Base-by-base conservation (phyloP, 768 basidiomycete genomes). In the Leccinum boreale region DNA sequence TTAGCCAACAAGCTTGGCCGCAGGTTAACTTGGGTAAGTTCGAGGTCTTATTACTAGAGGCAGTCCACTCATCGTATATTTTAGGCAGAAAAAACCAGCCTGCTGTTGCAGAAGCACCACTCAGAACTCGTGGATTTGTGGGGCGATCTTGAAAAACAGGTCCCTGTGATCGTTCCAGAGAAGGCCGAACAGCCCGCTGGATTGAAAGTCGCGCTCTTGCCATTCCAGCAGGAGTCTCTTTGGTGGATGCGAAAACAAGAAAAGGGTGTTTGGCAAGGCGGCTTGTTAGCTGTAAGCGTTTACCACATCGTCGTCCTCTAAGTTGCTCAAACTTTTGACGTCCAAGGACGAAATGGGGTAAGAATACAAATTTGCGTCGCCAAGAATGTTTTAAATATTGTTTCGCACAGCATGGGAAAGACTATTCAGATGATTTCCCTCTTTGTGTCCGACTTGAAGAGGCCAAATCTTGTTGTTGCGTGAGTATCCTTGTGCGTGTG, bases 161-260 rank as follows among this genome's bases (percentile, higher is more conserved):
- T 88, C 54, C 79, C 82, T 1, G 76, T 88, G 48, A 75, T 85
- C 56, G 74, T 79, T 29, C 92, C 94, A 2, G 74, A 82, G 52
- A 83, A 84, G 65, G 90, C 88, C 49, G 81, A 82, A 28, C 94
- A 95, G 57, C 95, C 97, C 2, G 76, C 75, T 2, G 86, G 85
- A n/a, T 76, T 98, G 58, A 96, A 93, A 70, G 81, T 92, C 51
- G 85, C 82, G 0, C 81, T 99, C 4, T 77, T 99, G 35, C 96
- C 95, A 1, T 99, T 98, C 82, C 97, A 99, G 71, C 85, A 83
- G 53, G 97, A 99, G 75, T 93, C 92, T 74, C 77, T 99, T 61
- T 87, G 79, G 66, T 99, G 97, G 97, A 96, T 99, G 93, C 83
- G 85, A 63, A 81, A 92, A 67, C 97, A 98, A 75, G 97, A 99